phyloP scores from a whole-genome alignment of 805 yeast genomes.

The Metschnikowia reukaufii region DNA sequence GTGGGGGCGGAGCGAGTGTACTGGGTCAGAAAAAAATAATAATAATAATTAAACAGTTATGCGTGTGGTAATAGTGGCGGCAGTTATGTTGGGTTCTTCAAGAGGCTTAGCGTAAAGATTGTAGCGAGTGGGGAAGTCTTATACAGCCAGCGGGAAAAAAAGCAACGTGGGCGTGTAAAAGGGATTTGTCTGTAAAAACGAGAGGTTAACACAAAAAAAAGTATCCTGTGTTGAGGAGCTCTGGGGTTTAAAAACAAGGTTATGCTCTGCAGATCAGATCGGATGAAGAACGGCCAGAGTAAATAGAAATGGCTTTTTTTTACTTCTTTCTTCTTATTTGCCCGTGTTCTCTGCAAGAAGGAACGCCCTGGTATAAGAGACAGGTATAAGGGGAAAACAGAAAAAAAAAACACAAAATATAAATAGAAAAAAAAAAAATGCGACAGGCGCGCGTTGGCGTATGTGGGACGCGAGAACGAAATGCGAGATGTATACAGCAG shows the following conservation, averaged over 20 bases:
- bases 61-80: background rate
- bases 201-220: background rate
- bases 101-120: background rate
- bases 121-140: background rate
- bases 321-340: too few relatives aligned
- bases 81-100: background rate
- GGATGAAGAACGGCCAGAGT: background rate
- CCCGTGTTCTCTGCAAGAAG: background rate
- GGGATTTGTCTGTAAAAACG: background rate
- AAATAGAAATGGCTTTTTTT: background rate
- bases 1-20: background rate
- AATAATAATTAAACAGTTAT: too few relatives aligned
- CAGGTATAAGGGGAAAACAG: background rate
- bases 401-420: background rate
- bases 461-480: background rate
- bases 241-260: too few relatives aligned
- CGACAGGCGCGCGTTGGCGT: background rate
- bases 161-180: background rate
- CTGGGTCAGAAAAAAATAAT: too few relatives aligned
- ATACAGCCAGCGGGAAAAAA: background rate
- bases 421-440: background rate
- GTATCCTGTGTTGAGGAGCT: background rate
- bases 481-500: background rate
- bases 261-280: background rate
- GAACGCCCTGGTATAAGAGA: background rate